Evolutionary conservation across 1,284 basidiomycete species (phyloP).

Genomic region (Trichosporon sp.): DNA sequence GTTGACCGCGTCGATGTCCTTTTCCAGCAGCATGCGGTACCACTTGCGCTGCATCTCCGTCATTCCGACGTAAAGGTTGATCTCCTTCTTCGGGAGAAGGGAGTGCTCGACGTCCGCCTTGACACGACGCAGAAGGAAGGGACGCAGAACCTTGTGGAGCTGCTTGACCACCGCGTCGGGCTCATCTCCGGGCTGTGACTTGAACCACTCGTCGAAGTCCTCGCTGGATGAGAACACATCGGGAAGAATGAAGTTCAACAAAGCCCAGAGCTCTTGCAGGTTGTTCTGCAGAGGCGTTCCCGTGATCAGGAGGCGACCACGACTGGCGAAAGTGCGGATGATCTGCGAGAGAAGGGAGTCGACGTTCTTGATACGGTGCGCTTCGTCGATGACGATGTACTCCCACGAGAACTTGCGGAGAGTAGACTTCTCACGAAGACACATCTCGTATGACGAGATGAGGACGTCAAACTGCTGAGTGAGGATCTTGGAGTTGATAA

Average conservation of each 20-base stretch:
- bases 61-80: conserved; percentile 97
- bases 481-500: conserved; percentile 74
- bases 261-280: conserved; percentile 91
- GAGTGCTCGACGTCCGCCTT: conserved; percentile 98
- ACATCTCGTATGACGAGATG: conserved; percentile 97
- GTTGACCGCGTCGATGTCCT: conserved; percentile 98
- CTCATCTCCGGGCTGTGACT: conserved; percentile 65
- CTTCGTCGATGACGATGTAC: conserved; percentile 98
- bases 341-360: conserved; percentile 95
- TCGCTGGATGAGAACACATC: conserved; percentile 62
- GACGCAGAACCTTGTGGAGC: conserved; percentile 94
- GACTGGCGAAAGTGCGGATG: conserved; percentile 82
- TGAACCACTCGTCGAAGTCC: conserved; percentile 72
- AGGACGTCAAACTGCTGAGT: conserved; percentile 89
- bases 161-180: conserved; percentile 90
- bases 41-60: conserved; percentile 98
- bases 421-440: conserved; percentile 85
- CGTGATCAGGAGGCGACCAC: conserved; percentile 88
- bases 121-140: conserved; percentile 90
- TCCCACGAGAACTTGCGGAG: conserved; percentile 95
- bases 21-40: conserved; percentile 93
- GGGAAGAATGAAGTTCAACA: conserved; percentile 88
- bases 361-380: conserved; percentile 98
- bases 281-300: conserved; percentile 98
- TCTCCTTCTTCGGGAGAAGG: conserved; percentile 95